Evolutionary conservation across 495 filamentous ascomycete species (phyloP).

Genomic region (Podospora comata): DNA sequence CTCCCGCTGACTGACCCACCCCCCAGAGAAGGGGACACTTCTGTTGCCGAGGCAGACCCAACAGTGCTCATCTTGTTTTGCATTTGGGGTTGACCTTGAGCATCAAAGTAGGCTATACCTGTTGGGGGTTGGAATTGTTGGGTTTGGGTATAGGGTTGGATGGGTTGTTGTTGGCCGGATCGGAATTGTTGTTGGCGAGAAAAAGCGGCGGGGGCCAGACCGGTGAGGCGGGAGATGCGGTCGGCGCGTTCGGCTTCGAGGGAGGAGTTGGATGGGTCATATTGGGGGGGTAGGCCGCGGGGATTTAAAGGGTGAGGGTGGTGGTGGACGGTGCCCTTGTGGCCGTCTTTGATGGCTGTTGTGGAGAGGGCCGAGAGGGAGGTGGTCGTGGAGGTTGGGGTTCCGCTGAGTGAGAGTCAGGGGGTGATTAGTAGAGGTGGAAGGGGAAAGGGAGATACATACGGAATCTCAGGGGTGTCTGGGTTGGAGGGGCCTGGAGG

Average conservation of each 20-base stretch:
- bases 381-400: slow-evolving; percentile 84
- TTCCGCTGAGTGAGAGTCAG: slow-evolving; percentile 58
- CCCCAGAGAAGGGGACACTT: slow-evolving; percentile 37
- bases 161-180: not conserved
- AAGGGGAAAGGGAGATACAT: not conserved
- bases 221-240: slow-evolving; percentile 86
- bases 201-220: slow-evolving; percentile 42
- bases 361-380: slow-evolving; percentile 84
- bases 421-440: not conserved
- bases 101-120: slow-evolving; percentile 67
- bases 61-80: slow-evolving; percentile 75
- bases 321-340: slow-evolving; percentile 60
- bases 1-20: slow-evolving; percentile 52
- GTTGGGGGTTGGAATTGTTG: slow-evolving; percentile 23
- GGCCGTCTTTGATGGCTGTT: slow-evolving; percentile 90
- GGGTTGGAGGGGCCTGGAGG: slow-evolving; percentile 80
- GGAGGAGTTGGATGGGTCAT: slow-evolving; percentile 62
- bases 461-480: slow-evolving; percentile 73
- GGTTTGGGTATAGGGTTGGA: slow-evolving; percentile 16
- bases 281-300: slow-evolving; percentile 48
- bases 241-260: slow-evolving; percentile 89
- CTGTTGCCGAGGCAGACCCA: slow-evolving; percentile 69
- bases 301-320: not conserved
- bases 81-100: slow-evolving; percentile 54
- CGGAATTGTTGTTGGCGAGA: not conserved